Evolutionary conservation across 345 rosid genomes (phyloP).

Genomic region (Aegle marmelos): DNA sequence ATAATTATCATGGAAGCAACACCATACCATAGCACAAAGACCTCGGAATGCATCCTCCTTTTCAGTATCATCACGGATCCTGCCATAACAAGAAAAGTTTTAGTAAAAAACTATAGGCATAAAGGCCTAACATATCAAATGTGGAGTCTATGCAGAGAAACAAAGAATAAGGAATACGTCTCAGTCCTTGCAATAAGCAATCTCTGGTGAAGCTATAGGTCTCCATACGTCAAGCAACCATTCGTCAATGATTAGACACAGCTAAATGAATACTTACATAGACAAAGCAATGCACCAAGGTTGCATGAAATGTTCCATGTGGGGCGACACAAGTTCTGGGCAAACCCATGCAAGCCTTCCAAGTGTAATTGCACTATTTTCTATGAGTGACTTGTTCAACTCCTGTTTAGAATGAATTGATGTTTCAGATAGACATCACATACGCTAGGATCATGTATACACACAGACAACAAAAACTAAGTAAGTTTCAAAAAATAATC

Average conservation of each 20-base stretch:
- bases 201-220: background rate
- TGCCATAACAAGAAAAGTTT: constrained; percentile 28
- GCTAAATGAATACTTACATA: constrained; percentile 47
- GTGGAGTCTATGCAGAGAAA: background rate
- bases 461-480: background rate
- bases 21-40: constrained; percentile 86
- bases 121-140: background rate
- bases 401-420: constrained; percentile 46
- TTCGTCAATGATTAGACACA: background rate
- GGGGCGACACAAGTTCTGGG: constrained; percentile 95
- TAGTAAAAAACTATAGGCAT: background rate
- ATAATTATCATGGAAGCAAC: background rate
- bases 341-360: constrained; percentile 99
- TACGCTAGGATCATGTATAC: background rate
- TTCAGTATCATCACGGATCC: constrained; percentile 96
- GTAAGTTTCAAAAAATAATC: constrained; percentile 2
- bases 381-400: constrained; percentile 79
- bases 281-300: constrained; percentile 93
- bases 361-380: constrained; percentile 96
- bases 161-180: background rate
- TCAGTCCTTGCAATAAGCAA: background rate
- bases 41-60: constrained; percentile 99
- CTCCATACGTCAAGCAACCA: background rate
- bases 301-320: constrained; percentile 98
- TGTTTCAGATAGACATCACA: constrained; percentile 2